Conservation (phyloP, 2,329 filamentous ascomycete species). For the Samsoniella hepiali region DNA sequence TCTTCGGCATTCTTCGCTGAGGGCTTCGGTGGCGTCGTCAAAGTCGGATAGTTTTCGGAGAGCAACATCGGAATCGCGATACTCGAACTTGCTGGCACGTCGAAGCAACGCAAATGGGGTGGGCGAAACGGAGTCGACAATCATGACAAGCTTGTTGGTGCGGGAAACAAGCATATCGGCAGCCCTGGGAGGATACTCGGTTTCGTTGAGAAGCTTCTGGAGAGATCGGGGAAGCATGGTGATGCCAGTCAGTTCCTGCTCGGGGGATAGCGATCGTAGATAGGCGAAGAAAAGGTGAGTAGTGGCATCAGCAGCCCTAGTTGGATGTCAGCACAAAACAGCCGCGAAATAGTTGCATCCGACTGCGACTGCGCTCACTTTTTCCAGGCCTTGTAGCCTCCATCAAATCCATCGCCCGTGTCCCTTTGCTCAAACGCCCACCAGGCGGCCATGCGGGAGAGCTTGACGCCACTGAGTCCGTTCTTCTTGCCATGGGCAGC, state of each 20-base stretch:
- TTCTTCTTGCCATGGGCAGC: constrained; percentile 92
- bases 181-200: constrained; percentile 84
- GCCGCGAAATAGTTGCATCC: background rate
- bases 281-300: constrained; percentile 99
- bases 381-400: constrained; percentile 86
- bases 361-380: constrained; percentile 49
- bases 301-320: constrained; percentile 85
- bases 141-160: constrained; percentile 92
- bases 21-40: constrained; percentile 79
- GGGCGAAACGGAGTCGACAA: constrained; percentile 90
- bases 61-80: constrained; percentile 82
- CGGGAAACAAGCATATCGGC: constrained; percentile 73
- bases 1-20: constrained; percentile 91
- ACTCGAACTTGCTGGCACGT: constrained; percentile 91
- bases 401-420: constrained; percentile 86
- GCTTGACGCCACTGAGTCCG: constrained; percentile 86
- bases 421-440: constrained; percentile 96
- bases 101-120: constrained; percentile 89
- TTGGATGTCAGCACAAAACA: constrained; percentile 21
- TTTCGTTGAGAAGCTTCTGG: constrained; percentile 85
- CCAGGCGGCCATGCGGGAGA: constrained; percentile 95
- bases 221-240: constrained; percentile 84
- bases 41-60: constrained; percentile 82
- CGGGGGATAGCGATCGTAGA: constrained; percentile 83
- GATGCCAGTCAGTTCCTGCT: constrained; percentile 72